phyloP scores from a whole-genome alignment of 1,284 basidiomycete genomes.

The Cystobasidium slooffiae region DNA sequence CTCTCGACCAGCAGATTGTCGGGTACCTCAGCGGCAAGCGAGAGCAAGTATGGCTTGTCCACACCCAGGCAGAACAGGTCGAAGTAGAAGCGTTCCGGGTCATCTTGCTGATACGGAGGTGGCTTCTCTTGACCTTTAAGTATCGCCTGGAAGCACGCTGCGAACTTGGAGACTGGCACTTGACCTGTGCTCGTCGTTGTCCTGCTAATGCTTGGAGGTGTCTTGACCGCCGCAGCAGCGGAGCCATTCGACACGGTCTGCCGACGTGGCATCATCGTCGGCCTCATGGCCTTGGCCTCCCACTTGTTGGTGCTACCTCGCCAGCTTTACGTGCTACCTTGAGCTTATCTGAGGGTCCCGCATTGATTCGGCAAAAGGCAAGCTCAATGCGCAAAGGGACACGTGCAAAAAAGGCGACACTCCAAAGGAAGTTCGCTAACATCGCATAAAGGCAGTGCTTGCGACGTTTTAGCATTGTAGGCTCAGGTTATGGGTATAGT shows the following conservation, averaged over 20 bases:
- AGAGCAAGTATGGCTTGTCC: slow-evolving; percentile 5
- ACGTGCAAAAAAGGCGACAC: neutral
- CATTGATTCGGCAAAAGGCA: neutral
- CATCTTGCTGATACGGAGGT: slow-evolving; percentile 27
- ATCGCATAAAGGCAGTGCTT: neutral
- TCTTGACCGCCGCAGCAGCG: slow-evolving; percentile 3
- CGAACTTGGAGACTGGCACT: slow-evolving; percentile 27
- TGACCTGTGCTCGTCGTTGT: slow-evolving; percentile 24
- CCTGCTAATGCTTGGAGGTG: slow-evolving; percentile 3
- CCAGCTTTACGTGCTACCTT: neutral
- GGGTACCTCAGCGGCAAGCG: slow-evolving; percentile 7
- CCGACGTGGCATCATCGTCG: slow-evolving; percentile 28
- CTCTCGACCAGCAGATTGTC: slow-evolving; percentile 24
- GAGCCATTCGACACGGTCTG: slow-evolving; percentile 30
- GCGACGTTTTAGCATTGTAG: neutral
- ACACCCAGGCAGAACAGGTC: slow-evolving; percentile 51
- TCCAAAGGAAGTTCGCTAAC: neutral
- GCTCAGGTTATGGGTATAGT: slow-evolving; percentile 9
- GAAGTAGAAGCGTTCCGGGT: slow-evolving; percentile 44
- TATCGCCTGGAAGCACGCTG: slow-evolving; percentile 35
- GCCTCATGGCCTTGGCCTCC: slow-evolving; percentile 27
- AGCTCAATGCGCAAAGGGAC: neutral
- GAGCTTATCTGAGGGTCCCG: neutral
- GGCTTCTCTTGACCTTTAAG: slow-evolving; percentile 33
- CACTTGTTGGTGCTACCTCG: neutral